Evolutionary conservation across 2,329 filamentous ascomycete genomes (phyloP).

Genomic region (Pseudocercospora musae): DNA sequence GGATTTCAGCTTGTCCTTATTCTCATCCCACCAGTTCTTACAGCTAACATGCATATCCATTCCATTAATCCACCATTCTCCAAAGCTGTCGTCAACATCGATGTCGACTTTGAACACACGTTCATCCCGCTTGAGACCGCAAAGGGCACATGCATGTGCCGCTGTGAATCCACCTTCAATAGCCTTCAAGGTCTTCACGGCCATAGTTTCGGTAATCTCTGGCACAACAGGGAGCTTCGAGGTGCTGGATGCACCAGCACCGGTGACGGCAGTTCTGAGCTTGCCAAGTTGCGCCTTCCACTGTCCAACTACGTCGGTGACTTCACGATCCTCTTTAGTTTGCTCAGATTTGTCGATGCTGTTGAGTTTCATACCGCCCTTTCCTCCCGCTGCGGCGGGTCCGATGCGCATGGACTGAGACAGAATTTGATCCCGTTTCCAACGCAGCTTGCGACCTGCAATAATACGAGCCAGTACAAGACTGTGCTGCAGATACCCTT

Average conservation of each 20-base stretch:
- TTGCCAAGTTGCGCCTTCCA: conserved; percentile 76
- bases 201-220: conserved; percentile 67
- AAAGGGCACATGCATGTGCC: conserved; percentile 74
- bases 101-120: conserved; percentile 71
- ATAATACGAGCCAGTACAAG: conserved; percentile 75
- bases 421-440: conserved; percentile 84
- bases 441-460: conserved; percentile 78
- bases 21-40: conserved; percentile 78
- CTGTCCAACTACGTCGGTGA: conserved; percentile 67
- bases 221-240: conserved; percentile 51
- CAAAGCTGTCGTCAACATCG: conserved; percentile 83
- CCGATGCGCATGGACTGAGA: conserved; percentile 85
- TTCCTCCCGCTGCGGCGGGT: conserved; percentile 66
- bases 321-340: conserved; percentile 81
- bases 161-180: conserved; percentile 68
- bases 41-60: conserved; percentile 56
- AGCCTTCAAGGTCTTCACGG: conserved; percentile 60
- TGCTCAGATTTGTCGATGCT: conserved; percentile 78
- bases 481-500: conserved; percentile 60
- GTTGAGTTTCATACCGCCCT: conserved; percentile 84
- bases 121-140: conserved; percentile 85
- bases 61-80: conserved; percentile 90
- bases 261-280: conserved; percentile 68
- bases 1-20: conserved; percentile 67
- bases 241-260: conserved; percentile 48